Conservation (phyloP, 2,329 filamentous ascomycete species). For the Tolypocladium cylindrosporum region DNA sequence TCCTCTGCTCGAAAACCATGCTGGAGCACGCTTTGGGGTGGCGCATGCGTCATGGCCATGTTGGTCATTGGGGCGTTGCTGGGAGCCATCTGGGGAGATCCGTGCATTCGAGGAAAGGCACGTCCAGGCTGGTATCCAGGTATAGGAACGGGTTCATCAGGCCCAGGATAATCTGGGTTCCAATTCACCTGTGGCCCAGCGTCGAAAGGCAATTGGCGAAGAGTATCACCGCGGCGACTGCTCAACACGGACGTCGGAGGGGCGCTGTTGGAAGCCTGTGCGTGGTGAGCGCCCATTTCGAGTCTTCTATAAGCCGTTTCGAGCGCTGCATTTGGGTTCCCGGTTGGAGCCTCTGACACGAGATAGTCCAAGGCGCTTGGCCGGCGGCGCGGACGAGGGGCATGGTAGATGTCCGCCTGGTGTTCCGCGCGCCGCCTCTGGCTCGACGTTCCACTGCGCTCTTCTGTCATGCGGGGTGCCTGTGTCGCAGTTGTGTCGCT, state of each 20-base stretch:
- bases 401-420: constrained; percentile 3
- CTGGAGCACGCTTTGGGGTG: not conserved
- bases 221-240: not conserved
- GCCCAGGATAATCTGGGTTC: not conserved
- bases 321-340: constrained; percentile 1
- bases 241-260: not conserved
- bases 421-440: not conserved
- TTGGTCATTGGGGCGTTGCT: not conserved
- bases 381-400: constrained; percentile 6
- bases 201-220: not conserved
- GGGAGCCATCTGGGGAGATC: not conserved
- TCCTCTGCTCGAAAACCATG: constrained; percentile 6
- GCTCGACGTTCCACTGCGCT: not conserved
- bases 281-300: not conserved
- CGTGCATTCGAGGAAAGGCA: not conserved
- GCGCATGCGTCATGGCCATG: not conserved
- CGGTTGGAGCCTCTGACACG: constrained; percentile 5
- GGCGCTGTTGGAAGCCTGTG: not conserved
- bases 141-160: not conserved
- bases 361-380: constrained; percentile 10
- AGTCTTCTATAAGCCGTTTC: not conserved
- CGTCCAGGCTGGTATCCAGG: not conserved
- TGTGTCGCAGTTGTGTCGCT: not conserved
- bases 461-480: not conserved
- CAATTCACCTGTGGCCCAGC: not conserved